Evolutionary conservation across 2,329 filamentous ascomycete genomes (phyloP), one percentile per base, ranked within the genome.

Genomic region (Sclerotinia trifoliorum): DNA sequence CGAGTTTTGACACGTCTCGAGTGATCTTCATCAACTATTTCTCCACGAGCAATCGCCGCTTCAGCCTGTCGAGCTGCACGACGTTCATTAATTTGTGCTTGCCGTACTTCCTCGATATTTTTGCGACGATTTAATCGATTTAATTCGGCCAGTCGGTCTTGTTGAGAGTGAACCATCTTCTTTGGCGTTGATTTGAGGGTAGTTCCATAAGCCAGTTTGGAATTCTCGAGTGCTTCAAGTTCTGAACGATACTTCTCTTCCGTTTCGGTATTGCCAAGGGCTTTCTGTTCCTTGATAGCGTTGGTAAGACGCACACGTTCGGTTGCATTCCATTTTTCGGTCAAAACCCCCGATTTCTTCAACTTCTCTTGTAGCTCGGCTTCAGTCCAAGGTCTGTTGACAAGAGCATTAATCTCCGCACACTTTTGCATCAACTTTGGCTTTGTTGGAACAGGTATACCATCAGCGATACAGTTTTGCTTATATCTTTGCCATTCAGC

Each of bases 61-160:
- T 88, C 87, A 56, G 83, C 84, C 78, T 85, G 85, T 71, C 86
- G 86, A 74, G 82, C 82, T 72, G 84, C 84, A 62, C 86, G 85
- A 74, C 89, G 86, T 80, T 99, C 95, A 73, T 90, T 90, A 67
- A 97, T 83, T 77, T 97, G 91, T 0, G 94, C 94, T 78, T 92
- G 91, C 69, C 94, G 92, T n/a, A 98, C 91, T 60, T 91, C 89
- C 77, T 97, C 92, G n/a, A 87, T 86, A 76, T 97, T 97, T 73
- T 89, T 85, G 69, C 89, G 88, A 70, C 94, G 89, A 79, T 97
- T 97, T 76, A 91, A 88, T 39, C 87, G 84, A 79, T 99, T 99
- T 72, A 97, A 84, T 75, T 90, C 86, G 0, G 92, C 91, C 32
- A 98, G 85, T 39, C 91, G 89, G 72, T 96, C 92, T 78, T 94